phyloP scores from a whole-genome alignment of 2,329 filamentous ascomycete genomes.

The Aspergillus ochraceoroseus region DNA sequence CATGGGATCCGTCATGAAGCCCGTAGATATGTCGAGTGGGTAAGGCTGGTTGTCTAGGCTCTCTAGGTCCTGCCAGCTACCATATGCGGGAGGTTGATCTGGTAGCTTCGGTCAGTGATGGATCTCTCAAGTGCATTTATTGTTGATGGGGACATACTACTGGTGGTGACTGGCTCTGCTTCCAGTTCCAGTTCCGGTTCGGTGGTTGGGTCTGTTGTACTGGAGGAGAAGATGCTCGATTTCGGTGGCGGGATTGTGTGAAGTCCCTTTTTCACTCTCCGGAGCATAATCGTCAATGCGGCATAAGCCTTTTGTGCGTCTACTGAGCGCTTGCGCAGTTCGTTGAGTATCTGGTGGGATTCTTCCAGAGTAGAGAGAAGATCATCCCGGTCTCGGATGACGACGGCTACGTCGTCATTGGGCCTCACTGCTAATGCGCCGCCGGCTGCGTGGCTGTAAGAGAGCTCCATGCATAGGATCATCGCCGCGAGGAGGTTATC shows the following conservation, averaged over 20 bases:
- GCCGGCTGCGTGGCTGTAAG: conserved; percentile 19
- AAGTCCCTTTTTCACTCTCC: conserved; percentile 18
- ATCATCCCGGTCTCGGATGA: conserved; percentile 21
- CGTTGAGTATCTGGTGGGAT: conserved; percentile 28
- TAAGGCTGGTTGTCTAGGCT: conserved; percentile 4
- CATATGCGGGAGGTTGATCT: conserved; percentile 18
- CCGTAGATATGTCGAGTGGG: conserved; percentile 1
- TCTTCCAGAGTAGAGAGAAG: conserved; percentile 25
- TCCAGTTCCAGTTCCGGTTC: too few species aligned
- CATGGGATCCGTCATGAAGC: conserved; percentile 1
- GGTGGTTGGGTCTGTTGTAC: background rate
- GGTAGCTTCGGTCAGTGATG: too few species aligned
- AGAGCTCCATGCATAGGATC: conserved; percentile 51
- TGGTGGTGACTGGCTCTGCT: too few species aligned
- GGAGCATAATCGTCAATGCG: conserved; percentile 30
- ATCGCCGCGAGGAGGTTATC: conserved; percentile 60
- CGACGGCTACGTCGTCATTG: conserved; percentile 14
- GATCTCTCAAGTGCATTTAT: too few species aligned
- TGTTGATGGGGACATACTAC: too few species aligned
- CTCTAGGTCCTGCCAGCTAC: conserved; percentile 8
- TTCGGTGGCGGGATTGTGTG: conserved; percentile 5
- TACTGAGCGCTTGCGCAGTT: conserved; percentile 22
- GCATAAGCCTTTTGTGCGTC: conserved; percentile 29
- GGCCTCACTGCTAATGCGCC: conserved; percentile 6
- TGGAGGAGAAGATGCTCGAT: background rate